Conservation (phyloP, 208 protist genomes). For the Trypanosoma avium region DNA sequence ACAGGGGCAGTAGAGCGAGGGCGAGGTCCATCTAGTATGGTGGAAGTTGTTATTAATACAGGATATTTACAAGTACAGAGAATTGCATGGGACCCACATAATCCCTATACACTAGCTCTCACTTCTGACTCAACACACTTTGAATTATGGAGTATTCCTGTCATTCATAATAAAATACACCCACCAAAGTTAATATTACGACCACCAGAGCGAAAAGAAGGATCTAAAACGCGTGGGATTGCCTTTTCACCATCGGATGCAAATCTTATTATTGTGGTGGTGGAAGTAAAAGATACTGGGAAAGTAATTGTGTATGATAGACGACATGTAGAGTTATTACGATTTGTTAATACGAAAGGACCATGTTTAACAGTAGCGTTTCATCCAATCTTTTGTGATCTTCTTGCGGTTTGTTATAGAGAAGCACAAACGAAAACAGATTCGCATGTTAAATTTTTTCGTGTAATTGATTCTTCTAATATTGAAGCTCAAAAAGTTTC, state of each 20-base stretch:
- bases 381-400: constrained; percentile 77
- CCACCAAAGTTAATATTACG: constrained; percentile 66
- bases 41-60: constrained; percentile 75
- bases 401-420: constrained; percentile 74
- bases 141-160: constrained; percentile 79
- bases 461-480: constrained; percentile 25
- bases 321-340: constrained; percentile 59
- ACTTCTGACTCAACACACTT: constrained; percentile 69
- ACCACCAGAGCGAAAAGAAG: constrained; percentile 59
- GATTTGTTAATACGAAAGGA: constrained; percentile 45
- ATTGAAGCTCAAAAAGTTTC: neutral
- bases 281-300: constrained; percentile 44
- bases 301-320: constrained; percentile 78
- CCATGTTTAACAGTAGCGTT: constrained; percentile 62
- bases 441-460: constrained; percentile 68
- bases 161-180: constrained; percentile 40
- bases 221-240: constrained; percentile 58
- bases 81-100: constrained; percentile 85
- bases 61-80: constrained; percentile 61
- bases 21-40: constrained; percentile 39
- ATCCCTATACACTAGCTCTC: constrained; percentile 84
- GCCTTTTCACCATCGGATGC: constrained; percentile 78
- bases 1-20: constrained; percentile 4
- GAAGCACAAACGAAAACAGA: constrained; percentile 68
- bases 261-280: constrained; percentile 69